Percentiles rank a stretch among this genome's conserved stretches.
These are phyloP conservation scores for Cucurbitaria berberidis DNA, from an alignment of 2,329 filamentous ascomycete genomes.

Conservation along the genomic window DNA sequence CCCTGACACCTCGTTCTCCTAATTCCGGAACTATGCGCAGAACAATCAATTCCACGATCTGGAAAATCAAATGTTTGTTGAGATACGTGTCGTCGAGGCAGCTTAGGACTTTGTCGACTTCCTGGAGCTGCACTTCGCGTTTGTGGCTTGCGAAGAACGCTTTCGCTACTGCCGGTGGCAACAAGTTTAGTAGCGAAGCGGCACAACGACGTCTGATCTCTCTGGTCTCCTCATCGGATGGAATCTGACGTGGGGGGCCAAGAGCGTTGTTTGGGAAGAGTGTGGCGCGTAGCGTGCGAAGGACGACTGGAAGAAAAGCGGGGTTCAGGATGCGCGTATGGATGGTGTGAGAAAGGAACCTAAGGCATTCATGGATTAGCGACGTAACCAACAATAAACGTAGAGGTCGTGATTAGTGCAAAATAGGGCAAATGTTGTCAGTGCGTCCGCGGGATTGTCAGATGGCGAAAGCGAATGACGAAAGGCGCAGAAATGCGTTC, in stretches of 20 bases:
- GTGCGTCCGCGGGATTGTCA: conserved; percentile 32
- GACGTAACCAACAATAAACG: conserved; percentile 30
- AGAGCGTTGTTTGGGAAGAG: conserved; percentile 87
- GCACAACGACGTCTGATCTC: conserved; percentile 72
- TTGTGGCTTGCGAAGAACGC: conserved; percentile 37
- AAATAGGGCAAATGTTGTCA: conserved; percentile 25
- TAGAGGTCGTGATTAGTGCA: conserved; percentile 31
- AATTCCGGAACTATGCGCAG: conserved; percentile 85
- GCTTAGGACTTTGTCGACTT: conserved; percentile 67
- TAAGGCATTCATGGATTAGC: conserved; percentile 42
- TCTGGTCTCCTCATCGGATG: conserved; percentile 65
- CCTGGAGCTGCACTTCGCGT: conserved; percentile 65
- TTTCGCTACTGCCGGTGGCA: conserved; percentile 54
- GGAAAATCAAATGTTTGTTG: conserved; percentile 90
- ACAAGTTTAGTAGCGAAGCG: conserved; percentile 58
- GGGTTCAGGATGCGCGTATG: conserved; percentile 52
- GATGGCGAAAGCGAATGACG: conserved; percentile 22
- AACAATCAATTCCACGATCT: conserved; percentile 80
- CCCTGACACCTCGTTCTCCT: conserved; percentile 70
- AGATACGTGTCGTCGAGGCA: conserved; percentile 82
- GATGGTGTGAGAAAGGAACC: conserved; percentile 55
- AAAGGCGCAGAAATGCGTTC: conserved; percentile 2
- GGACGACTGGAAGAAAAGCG: conserved; percentile 53
- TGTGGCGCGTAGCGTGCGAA: conserved; percentile 74
- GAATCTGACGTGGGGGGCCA: conserved; percentile 66